These are phyloP conservation scores for Trichomonascus vanleenenianus DNA, from an alignment of 805 yeast genomes.

Conservation along the genomic window DNA sequence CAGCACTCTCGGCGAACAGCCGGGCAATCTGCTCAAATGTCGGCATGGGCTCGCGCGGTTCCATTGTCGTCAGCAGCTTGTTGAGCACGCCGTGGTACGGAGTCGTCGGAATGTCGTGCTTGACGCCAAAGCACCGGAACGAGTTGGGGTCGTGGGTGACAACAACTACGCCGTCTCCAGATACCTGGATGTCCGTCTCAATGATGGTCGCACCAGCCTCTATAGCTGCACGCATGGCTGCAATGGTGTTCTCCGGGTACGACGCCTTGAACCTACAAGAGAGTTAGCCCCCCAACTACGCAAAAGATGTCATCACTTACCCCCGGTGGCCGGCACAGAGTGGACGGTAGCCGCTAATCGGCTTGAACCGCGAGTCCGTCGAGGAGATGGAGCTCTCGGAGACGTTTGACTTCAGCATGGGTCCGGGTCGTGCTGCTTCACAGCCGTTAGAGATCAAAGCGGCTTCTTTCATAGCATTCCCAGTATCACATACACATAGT, in stretches of 20 bases:
- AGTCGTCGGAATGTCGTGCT: slow-evolving; percentile 33
- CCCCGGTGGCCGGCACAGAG: slow-evolving; percentile 23
- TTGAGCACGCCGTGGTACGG: slow-evolving; percentile 32
- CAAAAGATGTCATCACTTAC: slow-evolving; percentile 10
- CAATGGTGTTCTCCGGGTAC: slow-evolving; percentile 25
- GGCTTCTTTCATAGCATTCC: too few relatives aligned
- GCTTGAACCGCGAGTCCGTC: neutral
- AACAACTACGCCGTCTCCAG: slow-evolving; percentile 46
- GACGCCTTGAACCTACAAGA: slow-evolving; percentile 16
- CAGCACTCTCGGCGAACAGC: slow-evolving; percentile 33
- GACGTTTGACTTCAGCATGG: neutral
- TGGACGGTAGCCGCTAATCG: slow-evolving; percentile 9
- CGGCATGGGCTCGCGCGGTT: slow-evolving; percentile 33
- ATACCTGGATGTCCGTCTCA: slow-evolving; percentile 51
- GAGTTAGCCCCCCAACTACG: neutral
- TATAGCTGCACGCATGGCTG: slow-evolving; percentile 18
- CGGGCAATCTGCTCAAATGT: slow-evolving; percentile 35
- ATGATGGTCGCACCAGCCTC: slow-evolving; percentile 39
- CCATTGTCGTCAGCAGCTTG: slow-evolving; percentile 29
- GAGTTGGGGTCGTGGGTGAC: slow-evolving; percentile 47
- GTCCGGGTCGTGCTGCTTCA: neutral
- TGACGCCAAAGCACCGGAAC: slow-evolving; percentile 40
- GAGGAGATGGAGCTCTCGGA: neutral
- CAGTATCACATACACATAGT: too few relatives aligned
- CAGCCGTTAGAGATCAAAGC: too few relatives aligned